Conservation (phyloP, 2,329 filamentous ascomycete genomes). For the Pseudogymnoascus sp. region DNA sequence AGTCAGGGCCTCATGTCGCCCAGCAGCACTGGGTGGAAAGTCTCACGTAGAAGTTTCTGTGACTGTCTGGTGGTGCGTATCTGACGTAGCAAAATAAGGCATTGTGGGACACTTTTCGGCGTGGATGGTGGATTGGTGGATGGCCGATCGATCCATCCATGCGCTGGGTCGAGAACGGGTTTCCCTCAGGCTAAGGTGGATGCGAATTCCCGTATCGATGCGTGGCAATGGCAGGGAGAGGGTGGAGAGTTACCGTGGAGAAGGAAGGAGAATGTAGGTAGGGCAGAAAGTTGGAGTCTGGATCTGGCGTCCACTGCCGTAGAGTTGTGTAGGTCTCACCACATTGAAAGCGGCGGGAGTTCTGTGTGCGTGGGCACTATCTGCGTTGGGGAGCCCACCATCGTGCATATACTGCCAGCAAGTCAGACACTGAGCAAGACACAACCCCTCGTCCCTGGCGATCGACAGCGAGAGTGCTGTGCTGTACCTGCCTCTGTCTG, state of each 20-base stretch:
- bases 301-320: neutral
- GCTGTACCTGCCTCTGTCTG: neutral
- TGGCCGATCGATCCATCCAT: neutral
- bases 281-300: neutral
- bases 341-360: neutral
- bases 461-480: neutral
- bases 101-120: neutral
- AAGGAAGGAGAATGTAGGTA: neutral
- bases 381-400: neutral
- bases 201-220: neutral
- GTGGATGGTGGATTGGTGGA: neutral
- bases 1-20: neutral
- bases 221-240: neutral
- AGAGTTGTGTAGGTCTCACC: neutral
- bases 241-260: neutral
- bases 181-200: neutral
- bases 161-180: neutral
- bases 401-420: slow-evolving; percentile 1
- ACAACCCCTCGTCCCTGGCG: neutral
- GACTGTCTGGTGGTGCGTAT: neutral
- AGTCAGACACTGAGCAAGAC: neutral
- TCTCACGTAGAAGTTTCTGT: neutral
- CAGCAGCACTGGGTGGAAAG: neutral
- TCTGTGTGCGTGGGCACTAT: neutral
- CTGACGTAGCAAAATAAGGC: neutral